phyloP scores from a whole-genome alignment of 371 early-diverging fungal genomes.

The Circinella umbellata region DNA sequence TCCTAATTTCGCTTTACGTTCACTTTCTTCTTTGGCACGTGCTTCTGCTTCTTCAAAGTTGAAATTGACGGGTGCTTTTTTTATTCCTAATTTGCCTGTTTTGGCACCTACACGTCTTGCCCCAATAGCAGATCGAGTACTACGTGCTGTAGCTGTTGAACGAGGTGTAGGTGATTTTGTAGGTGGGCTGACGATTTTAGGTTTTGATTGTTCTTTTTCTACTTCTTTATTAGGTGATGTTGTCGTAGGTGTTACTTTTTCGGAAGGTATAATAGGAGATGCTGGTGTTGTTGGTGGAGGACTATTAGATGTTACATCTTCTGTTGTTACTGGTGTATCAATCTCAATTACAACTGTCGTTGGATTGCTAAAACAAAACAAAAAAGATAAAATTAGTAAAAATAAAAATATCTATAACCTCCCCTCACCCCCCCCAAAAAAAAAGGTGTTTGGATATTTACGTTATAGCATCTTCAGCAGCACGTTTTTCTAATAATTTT shows the following conservation, averaged over 20 bases:
- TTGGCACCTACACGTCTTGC: constrained; percentile 53
- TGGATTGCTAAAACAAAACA: constrained; percentile 28
- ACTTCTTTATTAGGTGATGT: constrained; percentile 25
- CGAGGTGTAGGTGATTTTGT: background rate
- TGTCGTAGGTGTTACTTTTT: constrained; percentile 30
- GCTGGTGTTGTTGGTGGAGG: constrained; percentile 34
- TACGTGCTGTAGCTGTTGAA: constrained; percentile 18
- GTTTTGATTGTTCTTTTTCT: constrained; percentile 8
- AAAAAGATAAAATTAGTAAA: background rate
- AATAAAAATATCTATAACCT: background rate
- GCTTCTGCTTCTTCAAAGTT: constrained; percentile 95
- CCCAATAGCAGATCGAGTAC: constrained; percentile 32
- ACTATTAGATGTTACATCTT: background rate
- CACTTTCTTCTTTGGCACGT: constrained; percentile 85
- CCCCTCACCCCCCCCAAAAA: too few species aligned
- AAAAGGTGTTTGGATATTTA: constrained; percentile 32
- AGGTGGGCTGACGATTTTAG: background rate
- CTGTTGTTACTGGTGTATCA: constrained; percentile 6
- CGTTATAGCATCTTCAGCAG: constrained; percentile 75
- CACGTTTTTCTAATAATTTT: constrained; percentile 75
- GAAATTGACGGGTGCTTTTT: constrained; percentile 75
- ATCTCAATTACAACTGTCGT: constrained; percentile 44
- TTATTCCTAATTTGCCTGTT: constrained; percentile 82
- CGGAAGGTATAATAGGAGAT: background rate
- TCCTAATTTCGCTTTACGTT: constrained; percentile 72